Evolutionary conservation across 352 stramenopile species (phyloP).

Genomic region (Phytopythium chamaehyphon): DNA sequence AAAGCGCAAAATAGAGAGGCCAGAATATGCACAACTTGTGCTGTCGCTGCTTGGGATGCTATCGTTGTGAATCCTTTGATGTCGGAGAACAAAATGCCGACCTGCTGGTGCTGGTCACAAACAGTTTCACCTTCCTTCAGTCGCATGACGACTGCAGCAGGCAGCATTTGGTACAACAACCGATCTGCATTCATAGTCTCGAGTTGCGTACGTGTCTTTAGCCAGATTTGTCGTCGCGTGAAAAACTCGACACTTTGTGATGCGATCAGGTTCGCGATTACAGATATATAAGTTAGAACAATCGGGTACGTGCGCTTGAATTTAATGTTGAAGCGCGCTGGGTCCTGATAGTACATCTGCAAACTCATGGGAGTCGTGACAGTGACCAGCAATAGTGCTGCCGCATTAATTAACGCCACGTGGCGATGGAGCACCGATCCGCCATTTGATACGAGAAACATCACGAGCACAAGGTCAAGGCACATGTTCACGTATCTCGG

Average conservation of each 20-base stretch:
- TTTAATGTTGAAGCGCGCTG: constrained; percentile 56
- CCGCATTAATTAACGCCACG: constrained; percentile 52
- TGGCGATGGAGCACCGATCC: constrained; percentile 74
- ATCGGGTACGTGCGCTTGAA: constrained; percentile 83
- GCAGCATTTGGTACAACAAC: constrained; percentile 86
- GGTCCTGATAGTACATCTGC: constrained; percentile 41
- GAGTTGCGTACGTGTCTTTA: constrained; percentile 77
- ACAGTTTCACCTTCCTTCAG: constrained; percentile 83
- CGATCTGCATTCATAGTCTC: constrained; percentile 83
- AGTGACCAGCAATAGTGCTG: constrained; percentile 50
- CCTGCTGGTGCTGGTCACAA: constrained; percentile 82
- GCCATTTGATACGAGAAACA: constrained; percentile 84
- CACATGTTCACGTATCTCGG: constrained; percentile 74
- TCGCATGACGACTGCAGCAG: constrained; percentile 74
- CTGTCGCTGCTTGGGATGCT: constrained; percentile 71
- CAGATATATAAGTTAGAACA: constrained; percentile 75
- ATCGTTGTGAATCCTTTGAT: constrained; percentile 93
- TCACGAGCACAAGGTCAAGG: constrained; percentile 70
- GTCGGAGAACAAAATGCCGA: constrained; percentile 89
- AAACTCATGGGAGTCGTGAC: constrained; percentile 38
- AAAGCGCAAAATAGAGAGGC: constrained; percentile 91
- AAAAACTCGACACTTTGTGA: constrained; percentile 81
- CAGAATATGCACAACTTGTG: constrained; percentile 89
- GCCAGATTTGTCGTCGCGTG: constrained; percentile 77
- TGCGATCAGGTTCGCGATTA: constrained; percentile 79